Conservation (phyloP, 306 rosid species). For the Corylus americana region DNA sequence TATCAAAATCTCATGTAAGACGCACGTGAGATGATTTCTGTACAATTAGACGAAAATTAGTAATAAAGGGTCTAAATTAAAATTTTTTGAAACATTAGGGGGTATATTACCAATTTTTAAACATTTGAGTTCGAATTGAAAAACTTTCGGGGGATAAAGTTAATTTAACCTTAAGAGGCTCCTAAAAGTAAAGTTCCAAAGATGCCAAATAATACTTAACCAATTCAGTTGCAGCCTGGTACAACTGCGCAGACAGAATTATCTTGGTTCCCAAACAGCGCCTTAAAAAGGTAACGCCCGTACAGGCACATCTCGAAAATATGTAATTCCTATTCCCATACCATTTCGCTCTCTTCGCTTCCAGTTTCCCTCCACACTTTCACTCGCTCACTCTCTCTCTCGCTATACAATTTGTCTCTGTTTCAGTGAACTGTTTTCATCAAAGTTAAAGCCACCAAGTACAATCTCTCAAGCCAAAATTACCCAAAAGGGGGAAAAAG, state of each 20-base stretch:
- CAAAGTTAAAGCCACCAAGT: background rate
- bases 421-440: conserved; percentile 18
- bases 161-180: too few relatives aligned
- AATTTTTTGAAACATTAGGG: too few relatives aligned
- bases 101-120: too few relatives aligned
- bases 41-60: too few relatives aligned
- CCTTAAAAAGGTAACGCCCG: background rate
- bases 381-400: background rate
- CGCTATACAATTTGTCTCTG: background rate
- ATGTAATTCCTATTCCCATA: background rate
- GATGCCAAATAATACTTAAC: background rate
- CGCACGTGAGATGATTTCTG: too few relatives aligned
- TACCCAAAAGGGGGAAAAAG: background rate
- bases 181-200: background rate
- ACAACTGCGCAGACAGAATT: background rate
- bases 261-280: conserved; percentile 12
- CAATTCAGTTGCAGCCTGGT: background rate
- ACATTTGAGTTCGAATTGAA: too few relatives aligned
- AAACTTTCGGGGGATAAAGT: too few relatives aligned
- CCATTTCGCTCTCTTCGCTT: conserved; percentile 9
- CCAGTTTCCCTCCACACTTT: conserved; percentile 54
- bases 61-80: too few relatives aligned
- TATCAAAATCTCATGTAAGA: too few relatives aligned
- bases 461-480: background rate
- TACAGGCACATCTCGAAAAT: background rate